phyloP scores from a whole-genome alignment of 257 asterid genomes.

The Phtheirospermum japonicum region DNA sequence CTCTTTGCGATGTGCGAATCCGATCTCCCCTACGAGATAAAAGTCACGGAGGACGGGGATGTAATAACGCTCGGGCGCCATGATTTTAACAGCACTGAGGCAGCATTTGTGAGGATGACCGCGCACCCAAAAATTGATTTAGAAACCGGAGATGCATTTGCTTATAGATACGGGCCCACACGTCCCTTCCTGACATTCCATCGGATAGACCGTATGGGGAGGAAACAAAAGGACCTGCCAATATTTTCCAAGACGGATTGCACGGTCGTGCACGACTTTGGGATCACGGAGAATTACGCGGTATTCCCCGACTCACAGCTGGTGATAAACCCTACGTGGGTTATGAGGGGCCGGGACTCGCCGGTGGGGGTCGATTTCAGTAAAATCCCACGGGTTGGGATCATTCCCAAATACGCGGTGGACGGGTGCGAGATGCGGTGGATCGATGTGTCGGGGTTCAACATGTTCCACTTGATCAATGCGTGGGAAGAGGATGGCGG shows the following conservation, averaged over 20 bases:
- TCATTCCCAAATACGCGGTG: background rate
- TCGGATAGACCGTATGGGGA: slow-evolving; percentile 33
- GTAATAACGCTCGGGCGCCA: slow-evolving; percentile 45
- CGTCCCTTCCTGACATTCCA: slow-evolving; percentile 40
- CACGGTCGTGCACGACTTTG: slow-evolving; percentile 51
- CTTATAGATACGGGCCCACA: slow-evolving; percentile 36
- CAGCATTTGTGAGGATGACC: slow-evolving; percentile 35
- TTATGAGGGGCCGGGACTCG: background rate
- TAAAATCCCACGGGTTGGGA: background rate
- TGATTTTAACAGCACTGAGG: slow-evolving; percentile 25
- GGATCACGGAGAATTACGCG: slow-evolving; percentile 47
- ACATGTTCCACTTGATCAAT: background rate
- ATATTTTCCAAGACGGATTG: slow-evolving; percentile 37
- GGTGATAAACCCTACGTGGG: background rate
- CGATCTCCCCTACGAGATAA: slow-evolving; percentile 46
- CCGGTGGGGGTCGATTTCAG: background rate
- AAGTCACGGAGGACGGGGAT: slow-evolving; percentile 37
- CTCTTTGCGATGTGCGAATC: slow-evolving; percentile 47
- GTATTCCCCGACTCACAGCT: slow-evolving; percentile 45
- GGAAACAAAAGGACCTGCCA: slow-evolving; percentile 38
- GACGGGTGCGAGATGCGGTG: background rate
- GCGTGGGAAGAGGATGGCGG: background rate
- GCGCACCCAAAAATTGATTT: slow-evolving; percentile 52
- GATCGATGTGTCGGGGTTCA: background rate
- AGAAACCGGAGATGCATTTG: slow-evolving; percentile 37